Evolutionary conservation across 345 rosid species (phyloP).

Genomic region (Hevea brasiliensis): DNA sequence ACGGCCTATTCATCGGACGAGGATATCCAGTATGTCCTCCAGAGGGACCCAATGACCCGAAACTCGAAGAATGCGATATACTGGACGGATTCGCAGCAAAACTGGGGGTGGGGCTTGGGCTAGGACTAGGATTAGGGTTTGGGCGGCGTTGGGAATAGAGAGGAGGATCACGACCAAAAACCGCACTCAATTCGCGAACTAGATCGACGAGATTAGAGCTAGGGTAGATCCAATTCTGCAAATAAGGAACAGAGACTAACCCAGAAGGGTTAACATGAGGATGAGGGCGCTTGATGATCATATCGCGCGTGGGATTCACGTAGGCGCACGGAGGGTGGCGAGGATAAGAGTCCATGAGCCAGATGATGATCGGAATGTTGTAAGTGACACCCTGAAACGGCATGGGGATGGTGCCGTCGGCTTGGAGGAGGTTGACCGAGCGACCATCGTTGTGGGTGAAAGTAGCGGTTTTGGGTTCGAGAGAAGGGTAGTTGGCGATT

Average conservation of each 20-base stretch:
- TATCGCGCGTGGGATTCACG: slow-evolving; percentile 89
- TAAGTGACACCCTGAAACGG: slow-evolving; percentile 74
- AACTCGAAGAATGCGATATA: slow-evolving; percentile 32
- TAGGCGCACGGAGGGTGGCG: slow-evolving; percentile 76
- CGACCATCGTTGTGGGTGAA: slow-evolving; percentile 98
- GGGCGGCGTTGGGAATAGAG: slow-evolving; percentile 80
- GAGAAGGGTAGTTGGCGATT: slow-evolving; percentile 53
- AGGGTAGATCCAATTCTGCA: slow-evolving; percentile 81
- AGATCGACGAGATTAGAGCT: slow-evolving; percentile 78
- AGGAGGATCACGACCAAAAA: slow-evolving; percentile 79
- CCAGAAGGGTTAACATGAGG: slow-evolving; percentile 83
- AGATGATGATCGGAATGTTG: slow-evolving; percentile 85
- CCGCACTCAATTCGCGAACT: slow-evolving; percentile 46
- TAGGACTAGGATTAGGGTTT: slow-evolving; percentile 24
- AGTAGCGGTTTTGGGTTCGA: slow-evolving; percentile 79
- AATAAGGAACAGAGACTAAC: slow-evolving; percentile 70
- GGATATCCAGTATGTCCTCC: slow-evolving; percentile 15
- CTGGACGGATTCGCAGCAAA: slow-evolving; percentile 22
- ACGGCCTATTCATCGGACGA: slow-evolving; percentile 35
- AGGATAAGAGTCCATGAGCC: slow-evolving; percentile 93
- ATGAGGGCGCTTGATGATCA: slow-evolving; percentile 92
- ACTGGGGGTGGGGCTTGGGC: slow-evolving; percentile 17
- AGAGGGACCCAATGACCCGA: slow-evolving; percentile 24
- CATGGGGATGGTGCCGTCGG: slow-evolving; percentile 89
- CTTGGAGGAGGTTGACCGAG: slow-evolving; percentile 81